Evolutionary conservation across 2,329 filamentous ascomycete genomes (phyloP).

Genomic region (Talaromyces sp.): DNA sequence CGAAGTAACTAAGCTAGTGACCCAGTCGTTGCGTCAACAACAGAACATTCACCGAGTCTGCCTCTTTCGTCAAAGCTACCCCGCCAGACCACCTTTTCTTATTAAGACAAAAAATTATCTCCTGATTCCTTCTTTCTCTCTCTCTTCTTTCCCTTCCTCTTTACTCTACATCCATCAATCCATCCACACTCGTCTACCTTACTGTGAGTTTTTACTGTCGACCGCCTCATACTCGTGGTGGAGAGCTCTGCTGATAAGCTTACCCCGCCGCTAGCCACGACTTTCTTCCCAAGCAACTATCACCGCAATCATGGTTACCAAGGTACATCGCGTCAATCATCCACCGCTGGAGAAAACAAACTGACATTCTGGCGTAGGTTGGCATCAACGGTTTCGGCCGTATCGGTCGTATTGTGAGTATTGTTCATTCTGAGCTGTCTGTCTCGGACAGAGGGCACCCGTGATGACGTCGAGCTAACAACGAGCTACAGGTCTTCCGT

Average conservation of each 20-base stretch:
- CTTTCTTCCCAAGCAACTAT: slow-evolving; percentile 22
- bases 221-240: neutral
- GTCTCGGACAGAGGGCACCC: neutral
- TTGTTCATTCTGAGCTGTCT: neutral
- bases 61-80: slow-evolving; percentile 31
- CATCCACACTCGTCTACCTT: neutral
- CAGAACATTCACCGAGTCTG: slow-evolving; percentile 31
- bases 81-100: slow-evolving; percentile 21
- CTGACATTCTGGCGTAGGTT: slow-evolving; percentile 55
- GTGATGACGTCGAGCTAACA: slow-evolving; percentile 26
- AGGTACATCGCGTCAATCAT: slow-evolving; percentile 24
- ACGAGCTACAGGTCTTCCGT: slow-evolving; percentile 69
- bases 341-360: neutral
- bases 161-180: slow-evolving; percentile 1
- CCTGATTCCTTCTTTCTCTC: neutral
- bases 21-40: slow-evolving; percentile 28
- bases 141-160: neutral
- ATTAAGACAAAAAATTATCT: slow-evolving; percentile 3
- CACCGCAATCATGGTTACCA: slow-evolving; percentile 36
- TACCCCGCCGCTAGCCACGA: slow-evolving; percentile 29
- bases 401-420: slow-evolving; percentile 83
- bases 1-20: slow-evolving; percentile 19
- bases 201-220: neutral
- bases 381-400: slow-evolving; percentile 99
- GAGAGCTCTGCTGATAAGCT: neutral